A percentile compares a stretch with the other conserved stretches of the same genome.
Conservation (phyloP, 2,329 filamentous ascomycete genomes). For the Verticillium alfalfae region DNA sequence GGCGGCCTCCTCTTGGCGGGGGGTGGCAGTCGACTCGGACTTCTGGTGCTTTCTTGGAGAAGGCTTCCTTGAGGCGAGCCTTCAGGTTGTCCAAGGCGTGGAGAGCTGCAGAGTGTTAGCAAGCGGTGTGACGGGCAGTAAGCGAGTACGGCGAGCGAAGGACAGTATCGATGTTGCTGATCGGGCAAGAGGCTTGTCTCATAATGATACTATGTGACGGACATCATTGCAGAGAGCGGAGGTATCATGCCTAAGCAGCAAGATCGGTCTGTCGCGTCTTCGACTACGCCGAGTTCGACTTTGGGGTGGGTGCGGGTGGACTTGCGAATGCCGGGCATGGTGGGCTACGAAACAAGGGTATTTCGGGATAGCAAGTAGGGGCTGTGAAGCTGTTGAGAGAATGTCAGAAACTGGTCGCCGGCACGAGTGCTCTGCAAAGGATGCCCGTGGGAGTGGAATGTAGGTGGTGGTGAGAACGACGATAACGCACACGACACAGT, state of each 20-base stretch:
- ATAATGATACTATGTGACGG: background rate
- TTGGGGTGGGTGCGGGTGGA: constrained; percentile 12
- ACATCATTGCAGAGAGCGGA: background rate
- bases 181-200: background rate
- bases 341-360: constrained; percentile 19
- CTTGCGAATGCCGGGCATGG: constrained; percentile 50
- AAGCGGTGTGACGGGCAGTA: background rate
- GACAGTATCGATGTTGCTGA: background rate
- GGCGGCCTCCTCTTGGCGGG: constrained; percentile 23
- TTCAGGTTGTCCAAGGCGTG: constrained; percentile 49
- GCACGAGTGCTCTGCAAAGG: background rate
- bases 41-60: constrained; percentile 46
- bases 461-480: background rate
- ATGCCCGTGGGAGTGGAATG: background rate
- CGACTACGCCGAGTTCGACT: background rate
- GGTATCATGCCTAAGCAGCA: background rate
- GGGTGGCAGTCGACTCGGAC: constrained; percentile 19
- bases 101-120: constrained; percentile 27
- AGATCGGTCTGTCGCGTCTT: background rate
- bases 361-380: background rate
- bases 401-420: background rate
- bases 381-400: background rate
- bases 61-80: constrained; percentile 44
- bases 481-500: background rate
- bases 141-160: background rate